Percentiles rank a stretch among this genome's conserved stretches.
These are phyloP conservation scores for Cercophora newfieldiana DNA, from an alignment of 495 filamentous ascomycete species.

Conservation along the genomic window DNA sequence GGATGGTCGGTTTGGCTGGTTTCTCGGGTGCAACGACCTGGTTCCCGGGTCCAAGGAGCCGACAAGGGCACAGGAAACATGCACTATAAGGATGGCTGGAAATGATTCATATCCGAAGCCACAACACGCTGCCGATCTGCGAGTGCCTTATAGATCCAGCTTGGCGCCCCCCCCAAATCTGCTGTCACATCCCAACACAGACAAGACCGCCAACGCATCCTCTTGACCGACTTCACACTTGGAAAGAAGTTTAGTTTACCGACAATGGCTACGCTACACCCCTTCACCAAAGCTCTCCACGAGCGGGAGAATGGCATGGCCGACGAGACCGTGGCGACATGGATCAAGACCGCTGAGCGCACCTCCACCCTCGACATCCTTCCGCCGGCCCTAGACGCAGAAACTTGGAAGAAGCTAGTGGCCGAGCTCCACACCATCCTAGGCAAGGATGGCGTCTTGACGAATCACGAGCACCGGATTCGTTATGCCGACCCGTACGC, in stretches of 20 bases:
- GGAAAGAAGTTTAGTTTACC: no score
- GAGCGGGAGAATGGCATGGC: constrained; percentile 4
- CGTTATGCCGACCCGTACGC: constrained; percentile 2
- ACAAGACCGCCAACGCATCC: no score
- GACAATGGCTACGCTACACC: not conserved
- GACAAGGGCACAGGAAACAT: not conserved
- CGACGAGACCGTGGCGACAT: not conserved
- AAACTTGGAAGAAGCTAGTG: not conserved
- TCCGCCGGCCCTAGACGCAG: not conserved
- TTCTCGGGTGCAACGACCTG: not conserved
- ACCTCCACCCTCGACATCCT: constrained; percentile 7
- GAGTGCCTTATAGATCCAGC: not conserved
- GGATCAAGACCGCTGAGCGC: not conserved
- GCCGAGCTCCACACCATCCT: constrained; percentile 6
- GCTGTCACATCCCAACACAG: not conserved
- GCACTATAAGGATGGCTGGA: not conserved
- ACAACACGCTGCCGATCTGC: not conserved
- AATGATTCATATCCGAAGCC: not conserved
- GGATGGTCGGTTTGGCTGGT: not conserved
- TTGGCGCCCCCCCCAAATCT: not conserved
- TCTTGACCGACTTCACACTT: no score
- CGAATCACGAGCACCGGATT: constrained; percentile 1
- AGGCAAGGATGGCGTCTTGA: constrained; percentile 13
- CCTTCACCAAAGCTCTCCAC: not conserved
- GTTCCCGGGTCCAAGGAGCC: not conserved